Conservation (phyloP, 495 filamentous ascomycete genomes). For the Penicillium tannophilum region DNA sequence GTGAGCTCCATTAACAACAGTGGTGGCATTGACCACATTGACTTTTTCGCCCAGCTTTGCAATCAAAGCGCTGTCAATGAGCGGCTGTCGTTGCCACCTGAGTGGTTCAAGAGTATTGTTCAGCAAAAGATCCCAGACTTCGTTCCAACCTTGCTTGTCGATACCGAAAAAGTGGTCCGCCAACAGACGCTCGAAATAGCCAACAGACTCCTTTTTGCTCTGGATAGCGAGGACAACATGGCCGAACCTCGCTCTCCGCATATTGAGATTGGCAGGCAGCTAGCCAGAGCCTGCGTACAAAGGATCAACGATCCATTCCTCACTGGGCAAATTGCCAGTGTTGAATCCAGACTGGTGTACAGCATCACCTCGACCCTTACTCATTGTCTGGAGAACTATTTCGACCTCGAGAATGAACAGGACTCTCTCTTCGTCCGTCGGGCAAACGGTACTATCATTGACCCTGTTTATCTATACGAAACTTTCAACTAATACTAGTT, state of each 20-base stretch:
- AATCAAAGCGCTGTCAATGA: conserved; percentile 34
- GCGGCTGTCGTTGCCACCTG: conserved; percentile 33
- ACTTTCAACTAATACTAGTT: background rate
- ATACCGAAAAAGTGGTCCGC: conserved; percentile 58
- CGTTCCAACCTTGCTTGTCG: conserved; percentile 68
- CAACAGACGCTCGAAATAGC: conserved; percentile 57
- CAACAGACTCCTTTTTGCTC: conserved; percentile 53
- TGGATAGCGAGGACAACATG: background rate
- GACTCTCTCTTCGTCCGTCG: conserved; percentile 37
- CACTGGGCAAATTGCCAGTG: conserved; percentile 21
- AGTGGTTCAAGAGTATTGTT: conserved; percentile 45
- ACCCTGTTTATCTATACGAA: background rate
- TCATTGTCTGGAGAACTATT: conserved; percentile 46
- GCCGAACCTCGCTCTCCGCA: background rate
- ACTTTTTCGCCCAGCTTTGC: conserved; percentile 56
- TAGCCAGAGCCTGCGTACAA: conserved; percentile 30
- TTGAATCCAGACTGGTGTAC: conserved; percentile 42
- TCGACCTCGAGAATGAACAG: conserved; percentile 38
- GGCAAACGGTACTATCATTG: conserved; percentile 39
- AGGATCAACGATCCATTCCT: conserved; percentile 36
- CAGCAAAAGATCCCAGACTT: conserved; percentile 62
- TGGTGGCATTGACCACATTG: conserved; percentile 60
- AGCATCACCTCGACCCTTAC: conserved; percentile 42
- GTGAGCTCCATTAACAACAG: conserved; percentile 57
- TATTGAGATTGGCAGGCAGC: conserved; percentile 1